Evolutionary conservation across 257 asterid genomes (phyloP), one percentile per base, ranked within the genome.

Genomic region (Solanum chilense): DNA sequence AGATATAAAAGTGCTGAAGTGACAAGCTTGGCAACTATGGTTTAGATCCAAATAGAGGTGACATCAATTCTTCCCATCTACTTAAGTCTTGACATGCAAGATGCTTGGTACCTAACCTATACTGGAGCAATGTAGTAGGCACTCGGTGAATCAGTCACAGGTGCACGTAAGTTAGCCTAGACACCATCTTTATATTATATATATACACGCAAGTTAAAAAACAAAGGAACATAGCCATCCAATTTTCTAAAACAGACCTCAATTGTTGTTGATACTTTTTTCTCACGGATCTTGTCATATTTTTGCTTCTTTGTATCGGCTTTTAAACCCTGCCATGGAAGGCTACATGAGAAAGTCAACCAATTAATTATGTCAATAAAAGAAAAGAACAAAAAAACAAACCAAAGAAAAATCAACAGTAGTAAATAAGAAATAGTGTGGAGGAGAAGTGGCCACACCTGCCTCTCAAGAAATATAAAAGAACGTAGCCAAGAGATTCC

Each of bases 401-500:
- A 68, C 3, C 68, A 86, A 73, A 25, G 23, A 60, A 86, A 66
- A 44, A 11, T 12, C 7, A 27, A 15, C 42, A n/a, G n/a, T 12
- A 45, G 39, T 10, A 13, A 76, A 31, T 44, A 47, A 73, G 15
- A 83, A 68, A 52, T 49, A 68, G 76, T 25, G 13, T 16, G 16
- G 35, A 64, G 60, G 25, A 56, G 44, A 68, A 62, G 62, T 14
- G 78, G 33, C 20, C 83, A 49, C 37, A 92, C 92, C 92, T 90
- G 86, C 92, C 92, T 88, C 92, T 89, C 91, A 92, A 86, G 87
- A 90, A 90, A 86, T 92, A 92, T 84, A 92, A 74, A 25, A 92
- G 91, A 45, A 92, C 91, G 60, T 89, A 92, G 86, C 94, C 94
- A 86, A 92, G 92, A 88, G 94, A 91, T 84, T 91, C 93, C 78